These are phyloP conservation scores for Carex myosuroides DNA, from an alignment of 176 grass and related monocot species.

Conservation along the genomic window DNA sequence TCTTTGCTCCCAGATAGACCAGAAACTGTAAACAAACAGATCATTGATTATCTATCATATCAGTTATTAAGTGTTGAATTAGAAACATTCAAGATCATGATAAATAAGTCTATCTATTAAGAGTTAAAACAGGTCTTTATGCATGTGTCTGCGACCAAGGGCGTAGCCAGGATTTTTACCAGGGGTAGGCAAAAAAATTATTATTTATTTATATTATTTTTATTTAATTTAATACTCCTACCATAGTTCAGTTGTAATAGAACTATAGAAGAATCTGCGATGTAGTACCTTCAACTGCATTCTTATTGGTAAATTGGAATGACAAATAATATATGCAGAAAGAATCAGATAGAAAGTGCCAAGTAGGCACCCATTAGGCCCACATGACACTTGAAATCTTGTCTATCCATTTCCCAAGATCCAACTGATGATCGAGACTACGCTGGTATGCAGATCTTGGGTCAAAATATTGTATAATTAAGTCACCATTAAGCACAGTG, in stretches of 20 bases:
- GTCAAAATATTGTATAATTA: background rate
- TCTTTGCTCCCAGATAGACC: conserved; percentile 82
- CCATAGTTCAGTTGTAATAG: background rate
- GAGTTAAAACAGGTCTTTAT: background rate
- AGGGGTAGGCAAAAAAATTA: too few species aligned
- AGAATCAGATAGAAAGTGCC: background rate
- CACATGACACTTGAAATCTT: background rate
- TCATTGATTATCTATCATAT: background rate
- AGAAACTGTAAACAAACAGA: conserved; percentile 44
- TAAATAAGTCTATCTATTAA: background rate
- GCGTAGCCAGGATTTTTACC: too few species aligned
- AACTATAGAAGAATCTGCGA: background rate
- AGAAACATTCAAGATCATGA: background rate
- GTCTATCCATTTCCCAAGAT: background rate
- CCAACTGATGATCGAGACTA: background rate
- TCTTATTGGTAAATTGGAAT: background rate
- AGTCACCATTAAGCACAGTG: background rate
- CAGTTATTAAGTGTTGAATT: background rate
- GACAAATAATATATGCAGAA: background rate
- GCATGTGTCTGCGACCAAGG: background rate
- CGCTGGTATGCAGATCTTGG: background rate
- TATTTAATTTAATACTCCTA: background rate
- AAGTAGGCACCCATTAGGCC: background rate
- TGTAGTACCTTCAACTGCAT: background rate
- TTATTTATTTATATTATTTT: background rate